Conservation (phyloP, 768 basidiomycete genomes). For the Mycena pura region DNA sequence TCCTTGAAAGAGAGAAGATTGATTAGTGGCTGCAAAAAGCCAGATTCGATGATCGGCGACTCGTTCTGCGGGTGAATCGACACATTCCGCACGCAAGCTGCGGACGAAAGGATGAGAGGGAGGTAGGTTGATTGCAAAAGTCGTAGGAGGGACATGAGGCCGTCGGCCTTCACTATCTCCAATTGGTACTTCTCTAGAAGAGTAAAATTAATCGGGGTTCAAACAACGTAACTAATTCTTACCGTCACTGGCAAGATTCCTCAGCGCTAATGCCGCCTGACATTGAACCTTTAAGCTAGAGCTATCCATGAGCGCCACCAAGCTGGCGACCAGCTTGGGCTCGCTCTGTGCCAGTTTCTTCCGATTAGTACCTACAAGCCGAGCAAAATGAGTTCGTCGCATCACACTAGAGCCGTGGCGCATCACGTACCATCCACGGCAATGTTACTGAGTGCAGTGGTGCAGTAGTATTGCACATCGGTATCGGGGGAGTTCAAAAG, state of each 20-base stretch:
- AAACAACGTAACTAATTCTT: not conserved
- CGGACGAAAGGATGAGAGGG: slow-evolving; percentile 96
- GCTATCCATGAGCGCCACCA: slow-evolving; percentile 96
- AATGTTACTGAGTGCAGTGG: slow-evolving; percentile 97
- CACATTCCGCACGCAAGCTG: slow-evolving; percentile 98
- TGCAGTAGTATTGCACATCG: slow-evolving; percentile 99
- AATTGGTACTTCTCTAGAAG: slow-evolving; percentile 93
- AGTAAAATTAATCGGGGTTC: not conserved
- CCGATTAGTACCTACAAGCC: slow-evolving; percentile 82
- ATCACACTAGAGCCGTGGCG: not conserved
- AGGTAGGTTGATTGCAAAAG: slow-evolving; percentile 96
- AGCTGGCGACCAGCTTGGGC: slow-evolving; percentile 91
- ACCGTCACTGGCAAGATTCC: slow-evolving; percentile 97
- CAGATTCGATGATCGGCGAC: slow-evolving; percentile 98
- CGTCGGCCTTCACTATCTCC: slow-evolving; percentile 96
- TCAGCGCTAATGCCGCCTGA: slow-evolving; percentile 93
- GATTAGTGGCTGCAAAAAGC: slow-evolving; percentile 95
- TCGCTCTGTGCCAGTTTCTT: slow-evolving; percentile 95
- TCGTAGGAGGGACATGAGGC: slow-evolving; percentile 88
- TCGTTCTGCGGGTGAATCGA: slow-evolving; percentile 99
- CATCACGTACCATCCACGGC: slow-evolving; percentile 83
- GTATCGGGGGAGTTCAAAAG: slow-evolving; percentile 95
- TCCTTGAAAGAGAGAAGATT: slow-evolving; percentile 97
- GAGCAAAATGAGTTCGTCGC: slow-evolving; percentile 6
- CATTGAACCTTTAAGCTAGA: slow-evolving; percentile 98